Evolutionary conservation across 2,329 filamentous ascomycete genomes (phyloP).

Genomic region (Phaeosphaeriaceae sp.): DNA sequence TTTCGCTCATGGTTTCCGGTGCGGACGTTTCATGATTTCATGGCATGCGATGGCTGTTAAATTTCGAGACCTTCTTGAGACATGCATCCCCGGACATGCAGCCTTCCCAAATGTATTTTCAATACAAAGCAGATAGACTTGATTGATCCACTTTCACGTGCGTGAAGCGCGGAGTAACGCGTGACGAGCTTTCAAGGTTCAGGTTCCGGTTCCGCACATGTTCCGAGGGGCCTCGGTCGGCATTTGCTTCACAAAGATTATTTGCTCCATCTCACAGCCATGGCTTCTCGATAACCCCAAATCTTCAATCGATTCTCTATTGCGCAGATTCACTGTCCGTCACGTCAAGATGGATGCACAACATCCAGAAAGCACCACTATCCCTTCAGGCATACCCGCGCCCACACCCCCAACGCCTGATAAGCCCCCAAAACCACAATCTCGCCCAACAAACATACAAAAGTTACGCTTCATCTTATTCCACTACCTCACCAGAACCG

Average conservation of each 20-base stretch:
- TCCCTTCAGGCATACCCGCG: conserved; percentile 22
- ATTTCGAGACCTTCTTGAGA: too few relatives aligned
- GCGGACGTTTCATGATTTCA: too few relatives aligned
- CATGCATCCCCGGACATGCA: too few relatives aligned
- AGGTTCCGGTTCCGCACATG: too few relatives aligned
- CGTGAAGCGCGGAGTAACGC: not conserved
- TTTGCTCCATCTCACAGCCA: not conserved
- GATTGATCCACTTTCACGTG: not conserved
- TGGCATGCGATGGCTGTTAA: too few relatives aligned
- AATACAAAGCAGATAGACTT: not conserved
- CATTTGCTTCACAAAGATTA: not conserved
- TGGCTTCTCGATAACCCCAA: conserved; percentile 1
- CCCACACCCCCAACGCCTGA: conserved; percentile 11
- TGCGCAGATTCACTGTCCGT: not conserved
- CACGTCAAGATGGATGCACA: conserved; percentile 21
- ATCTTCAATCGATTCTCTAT: not conserved
- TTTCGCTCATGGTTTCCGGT: too few relatives aligned
- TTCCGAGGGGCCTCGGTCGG: not conserved
- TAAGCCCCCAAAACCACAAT: conserved; percentile 13
- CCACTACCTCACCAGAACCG: conserved; percentile 24
- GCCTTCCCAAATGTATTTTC: too few relatives aligned
- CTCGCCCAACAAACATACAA: conserved; percentile 13
- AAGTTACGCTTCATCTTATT: conserved; percentile 24
- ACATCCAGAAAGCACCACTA: conserved; percentile 28
- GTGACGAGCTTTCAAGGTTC: not conserved